Evolutionary conservation across 441 rosid genomes (phyloP).

Genomic region (Euphorbia celastroides): DNA sequence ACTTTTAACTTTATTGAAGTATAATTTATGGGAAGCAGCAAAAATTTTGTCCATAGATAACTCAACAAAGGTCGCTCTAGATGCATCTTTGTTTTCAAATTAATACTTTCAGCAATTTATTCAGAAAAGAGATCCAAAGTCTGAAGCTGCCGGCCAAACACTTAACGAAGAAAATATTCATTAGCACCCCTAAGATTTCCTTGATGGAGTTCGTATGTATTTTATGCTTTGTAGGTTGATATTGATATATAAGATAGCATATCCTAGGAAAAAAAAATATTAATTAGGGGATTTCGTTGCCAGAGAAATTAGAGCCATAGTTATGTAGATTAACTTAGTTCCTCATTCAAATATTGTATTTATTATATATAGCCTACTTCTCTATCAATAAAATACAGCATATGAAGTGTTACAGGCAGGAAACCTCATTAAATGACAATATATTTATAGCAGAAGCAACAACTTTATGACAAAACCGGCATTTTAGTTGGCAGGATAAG

Average conservation of each 20-base stretch:
- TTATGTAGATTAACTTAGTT: no score
- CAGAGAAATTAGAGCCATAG: no score
- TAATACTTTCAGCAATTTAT: not conserved
- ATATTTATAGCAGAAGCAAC: not conserved
- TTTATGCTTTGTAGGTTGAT: not conserved
- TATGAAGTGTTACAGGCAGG: not conserved
- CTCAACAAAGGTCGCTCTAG: not conserved
- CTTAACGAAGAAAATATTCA: not conserved
- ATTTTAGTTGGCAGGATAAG: not conserved
- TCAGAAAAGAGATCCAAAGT: not conserved
- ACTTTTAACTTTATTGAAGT: not conserved
- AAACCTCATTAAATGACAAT: not conserved
- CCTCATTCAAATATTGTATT: no score
- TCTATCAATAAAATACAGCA: no score
- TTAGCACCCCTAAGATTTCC: not conserved
- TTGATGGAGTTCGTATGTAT: not conserved
- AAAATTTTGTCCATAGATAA: not conserved
- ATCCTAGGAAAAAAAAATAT: no score
- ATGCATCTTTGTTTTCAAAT: not conserved
- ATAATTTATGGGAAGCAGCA: not conserved
- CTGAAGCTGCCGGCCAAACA: not conserved
- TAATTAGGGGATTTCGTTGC: no score
- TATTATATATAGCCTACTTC: no score
- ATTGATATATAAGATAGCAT: not conserved
- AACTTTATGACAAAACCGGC: not conserved